Evolutionary conservation across 371 early-diverging fungal genomes (phyloP).

Genomic region (Rozella allomycis): DNA sequence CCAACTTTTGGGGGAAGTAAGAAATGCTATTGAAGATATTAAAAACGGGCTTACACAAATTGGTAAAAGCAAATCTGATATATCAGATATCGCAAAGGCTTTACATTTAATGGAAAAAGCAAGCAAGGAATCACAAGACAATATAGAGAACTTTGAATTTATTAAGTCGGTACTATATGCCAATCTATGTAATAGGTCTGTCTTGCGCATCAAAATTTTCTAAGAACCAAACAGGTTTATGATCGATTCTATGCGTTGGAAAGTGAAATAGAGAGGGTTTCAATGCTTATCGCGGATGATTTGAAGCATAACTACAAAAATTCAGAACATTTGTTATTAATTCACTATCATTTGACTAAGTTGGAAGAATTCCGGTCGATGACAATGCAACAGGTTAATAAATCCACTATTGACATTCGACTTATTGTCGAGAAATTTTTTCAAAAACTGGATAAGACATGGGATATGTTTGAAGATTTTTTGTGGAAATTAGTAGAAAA

Average conservation of each 20-base stretch:
- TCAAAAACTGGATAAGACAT: slow-evolving; percentile 47
- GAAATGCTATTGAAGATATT: slow-evolving; percentile 72
- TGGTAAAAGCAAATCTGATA: slow-evolving; percentile 36
- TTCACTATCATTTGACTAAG: slow-evolving; percentile 69
- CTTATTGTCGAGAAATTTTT: slow-evolving; percentile 61
- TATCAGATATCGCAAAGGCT: slow-evolving; percentile 37
- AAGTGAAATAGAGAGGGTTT: slow-evolving; percentile 44
- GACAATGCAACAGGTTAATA: slow-evolving; percentile 49
- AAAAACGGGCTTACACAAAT: slow-evolving; percentile 61
- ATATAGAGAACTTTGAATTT: slow-evolving; percentile 59
- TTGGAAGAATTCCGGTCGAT: slow-evolving; percentile 64
- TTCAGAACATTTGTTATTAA: slow-evolving; percentile 46
- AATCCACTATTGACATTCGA: slow-evolving; percentile 48
- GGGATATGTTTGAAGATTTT: slow-evolving; percentile 54
- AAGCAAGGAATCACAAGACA: slow-evolving; percentile 55
- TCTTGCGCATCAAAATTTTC: slow-evolving; percentile 73
- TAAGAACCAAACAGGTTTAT: slow-evolving; percentile 56
- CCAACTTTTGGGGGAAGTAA: slow-evolving; percentile 76
- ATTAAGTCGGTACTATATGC: neutral
- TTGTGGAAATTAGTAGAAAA: slow-evolving; percentile 59
- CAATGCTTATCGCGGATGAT: slow-evolving; percentile 46
- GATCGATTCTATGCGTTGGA: slow-evolving; percentile 63
- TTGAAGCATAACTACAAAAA: slow-evolving; percentile 33
- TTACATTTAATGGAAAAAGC: slow-evolving; percentile 57
- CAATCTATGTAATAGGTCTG: slow-evolving; percentile 39